phyloP scores from a whole-genome alignment of 2,329 filamentous ascomycete genomes.

The Bipolaris zeicola region DNA sequence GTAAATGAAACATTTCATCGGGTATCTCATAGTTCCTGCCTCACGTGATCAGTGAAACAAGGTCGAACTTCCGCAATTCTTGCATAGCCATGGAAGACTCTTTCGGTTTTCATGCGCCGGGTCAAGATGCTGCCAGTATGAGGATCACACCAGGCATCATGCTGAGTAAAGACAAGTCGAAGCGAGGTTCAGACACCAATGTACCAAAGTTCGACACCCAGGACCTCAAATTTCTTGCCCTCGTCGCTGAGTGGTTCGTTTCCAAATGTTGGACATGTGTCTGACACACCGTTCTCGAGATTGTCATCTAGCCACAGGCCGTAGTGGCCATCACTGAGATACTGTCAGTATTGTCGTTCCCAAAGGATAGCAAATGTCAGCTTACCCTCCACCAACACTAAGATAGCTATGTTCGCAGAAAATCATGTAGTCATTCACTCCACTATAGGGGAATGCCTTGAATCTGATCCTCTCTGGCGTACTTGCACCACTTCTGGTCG shows the following conservation, averaged over 20 bases:
- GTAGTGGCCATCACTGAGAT: slow-evolving; percentile 74
- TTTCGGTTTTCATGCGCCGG: background rate
- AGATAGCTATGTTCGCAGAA: slow-evolving; percentile 86
- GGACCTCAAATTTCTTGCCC: slow-evolving; percentile 86
- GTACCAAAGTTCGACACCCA: slow-evolving; percentile 94
- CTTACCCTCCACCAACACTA: slow-evolving; percentile 79
- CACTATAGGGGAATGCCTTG: slow-evolving; percentile 95
- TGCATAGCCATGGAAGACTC: background rate
- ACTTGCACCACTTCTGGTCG: slow-evolving; percentile 53
- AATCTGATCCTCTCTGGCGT: slow-evolving; percentile 83
- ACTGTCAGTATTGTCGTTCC: slow-evolving; percentile 5
- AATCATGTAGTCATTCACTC: slow-evolving; percentile 95
- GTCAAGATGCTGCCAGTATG: background rate
- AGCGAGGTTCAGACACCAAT: slow-evolving; percentile 62
- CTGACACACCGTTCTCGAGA: slow-evolving; percentile 82
- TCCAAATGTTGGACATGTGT: slow-evolving; percentile 86
- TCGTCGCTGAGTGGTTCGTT: slow-evolving; percentile 94
- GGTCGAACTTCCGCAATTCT: background rate
- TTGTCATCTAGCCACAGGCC: slow-evolving; percentile 91
- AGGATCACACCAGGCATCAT: background rate
- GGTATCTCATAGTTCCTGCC: background rate
- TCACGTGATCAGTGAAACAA: background rate
- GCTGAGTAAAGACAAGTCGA: background rate
- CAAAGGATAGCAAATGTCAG: background rate
- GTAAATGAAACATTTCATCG: background rate